Base-by-base conservation (phyloP, 1,284 basidiomycete genomes). In the Agaricales sp. region DNA sequence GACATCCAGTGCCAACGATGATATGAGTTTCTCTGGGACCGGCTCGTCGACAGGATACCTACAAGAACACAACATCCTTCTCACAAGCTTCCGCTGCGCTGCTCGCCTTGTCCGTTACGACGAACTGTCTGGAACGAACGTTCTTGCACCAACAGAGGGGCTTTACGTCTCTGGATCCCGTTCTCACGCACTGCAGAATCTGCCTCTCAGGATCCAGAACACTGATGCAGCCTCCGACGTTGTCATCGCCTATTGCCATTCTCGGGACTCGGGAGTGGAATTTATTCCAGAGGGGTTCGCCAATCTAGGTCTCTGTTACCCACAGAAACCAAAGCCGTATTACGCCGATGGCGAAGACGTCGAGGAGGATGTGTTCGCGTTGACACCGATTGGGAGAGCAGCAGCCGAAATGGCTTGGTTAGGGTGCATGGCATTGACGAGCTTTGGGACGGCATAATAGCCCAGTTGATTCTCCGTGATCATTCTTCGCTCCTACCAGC, bases 321-420 rank as follows among this genome's bases (percentile, higher is more conserved):
- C 51, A 18, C 38, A 52, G 24, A 55, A 55, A 54, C 20, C 19
- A 25, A 49, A 46, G 35, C 24, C 21, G 14, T 2, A 59, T 58
- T 11, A 56, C 57, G 2, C 39, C 43, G 44, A 51, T 22, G 12
- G 45, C 44, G 38, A 30, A 24, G 1, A 24, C 41, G n/a, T n/a
- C 22, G 18, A n/a, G 45, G 58, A 63, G 46, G 65, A 67, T 2
- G 62, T 68, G 46, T 59, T 69, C 45, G 61, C 71, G 48, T 66
- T 86, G 53, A 90, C 82, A 4, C 77, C 83, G 1, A 75, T 90
- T 47, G 87, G 87, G 25, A 73, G 76, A 52, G 83, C 87, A 2
- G 82, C 79, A 19, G 71, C 87, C 53, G 87, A 90, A 67, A 85
- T 89, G 82, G 80, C 80, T 20, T 90, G 86, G 83, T 68, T 85